Conservation (phyloP, 306 rosid species). For the Malus sylvestris region DNA sequence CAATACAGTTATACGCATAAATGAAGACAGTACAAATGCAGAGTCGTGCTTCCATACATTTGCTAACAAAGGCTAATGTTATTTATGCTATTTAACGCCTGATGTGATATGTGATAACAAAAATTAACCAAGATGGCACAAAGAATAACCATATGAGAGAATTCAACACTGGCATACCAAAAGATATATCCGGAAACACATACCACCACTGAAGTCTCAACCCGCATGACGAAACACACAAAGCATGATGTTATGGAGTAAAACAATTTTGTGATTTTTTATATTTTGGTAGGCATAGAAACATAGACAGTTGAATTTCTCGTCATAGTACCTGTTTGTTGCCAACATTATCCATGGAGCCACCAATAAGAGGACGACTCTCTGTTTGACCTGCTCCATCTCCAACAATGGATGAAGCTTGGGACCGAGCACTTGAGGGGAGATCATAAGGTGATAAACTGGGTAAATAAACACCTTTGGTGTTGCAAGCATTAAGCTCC, state of each 20-base stretch:
- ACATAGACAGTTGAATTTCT: not conserved
- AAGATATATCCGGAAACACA: not conserved
- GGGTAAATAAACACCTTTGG: slow-evolving; percentile 63
- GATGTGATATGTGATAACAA: not conserved
- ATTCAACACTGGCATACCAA: not conserved
- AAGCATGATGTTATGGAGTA: not conserved
- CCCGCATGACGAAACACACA: not conserved
- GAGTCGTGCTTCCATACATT: not conserved
- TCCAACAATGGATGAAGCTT: slow-evolving; percentile 53
- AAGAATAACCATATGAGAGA: not conserved
- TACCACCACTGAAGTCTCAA: not conserved
- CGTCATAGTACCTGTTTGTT: slow-evolving; percentile 65
- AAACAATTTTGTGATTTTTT: not conserved
- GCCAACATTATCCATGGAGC: slow-evolving; percentile 53
- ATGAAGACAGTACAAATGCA: not conserved
- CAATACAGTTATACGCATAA: not conserved
- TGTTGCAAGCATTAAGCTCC: slow-evolving; percentile 48
- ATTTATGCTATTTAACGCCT: not conserved
- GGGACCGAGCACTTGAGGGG: slow-evolving; percentile 65
- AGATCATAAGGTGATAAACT: slow-evolving; percentile 68
- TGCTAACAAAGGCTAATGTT: not conserved
- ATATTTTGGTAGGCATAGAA: not conserved
- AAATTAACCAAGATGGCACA: not conserved
- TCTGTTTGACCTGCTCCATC: slow-evolving; percentile 58
- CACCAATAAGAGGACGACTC: slow-evolving; percentile 42